phyloP scores from a whole-genome alignment of 208 protist genomes.

The Wallacemonas sp. region DNA sequence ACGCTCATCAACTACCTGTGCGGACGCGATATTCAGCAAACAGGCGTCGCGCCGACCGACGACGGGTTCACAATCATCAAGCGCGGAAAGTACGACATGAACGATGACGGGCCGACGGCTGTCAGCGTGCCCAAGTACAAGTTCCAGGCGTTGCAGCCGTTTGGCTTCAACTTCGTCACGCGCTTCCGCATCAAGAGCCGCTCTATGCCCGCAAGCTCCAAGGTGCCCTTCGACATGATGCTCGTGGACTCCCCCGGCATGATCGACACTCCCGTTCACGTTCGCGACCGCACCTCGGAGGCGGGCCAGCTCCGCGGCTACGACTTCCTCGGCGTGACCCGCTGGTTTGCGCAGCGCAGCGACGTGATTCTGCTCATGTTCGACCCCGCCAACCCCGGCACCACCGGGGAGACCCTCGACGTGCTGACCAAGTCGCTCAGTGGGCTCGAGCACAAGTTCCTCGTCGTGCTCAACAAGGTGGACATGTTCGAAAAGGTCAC shows the following conservation, averaged over 20 bases:
- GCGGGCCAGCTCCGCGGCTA: conserved; percentile 79
- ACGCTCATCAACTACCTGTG: conserved; percentile 90
- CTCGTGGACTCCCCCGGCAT: conserved; percentile 92
- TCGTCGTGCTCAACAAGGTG: conserved; percentile 90
- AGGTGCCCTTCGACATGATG: conserved; percentile 66
- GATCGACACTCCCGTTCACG: conserved; percentile 85
- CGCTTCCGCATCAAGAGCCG: conserved; percentile 84
- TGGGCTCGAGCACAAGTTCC: conserved; percentile 89
- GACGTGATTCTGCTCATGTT: conserved; percentile 93
- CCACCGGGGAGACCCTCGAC: conserved; percentile 92
- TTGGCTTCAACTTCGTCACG: conserved; percentile 76
- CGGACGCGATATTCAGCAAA: conserved; percentile 76
- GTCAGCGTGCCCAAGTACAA: conserved; percentile 74
- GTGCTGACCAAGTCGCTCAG: conserved; percentile 86
- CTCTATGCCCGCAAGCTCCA: conserved; percentile 35
- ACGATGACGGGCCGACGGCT: conserved; percentile 78
- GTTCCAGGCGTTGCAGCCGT: conserved; percentile 73
- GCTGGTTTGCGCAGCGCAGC: conserved; percentile 88
- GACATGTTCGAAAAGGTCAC: conserved; percentile 81
- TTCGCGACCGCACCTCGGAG: conserved; percentile 30
- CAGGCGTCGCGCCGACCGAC: conserved; percentile 89
- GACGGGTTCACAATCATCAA: conserved; percentile 90
- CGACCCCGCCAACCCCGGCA: conserved; percentile 86
- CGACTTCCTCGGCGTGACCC: conserved; percentile 81
- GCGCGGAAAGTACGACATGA: conserved; percentile 53